Evolutionary conservation across 2,329 filamentous ascomycete species (phyloP).

Genomic region (Biscogniauxia mediterranea): DNA sequence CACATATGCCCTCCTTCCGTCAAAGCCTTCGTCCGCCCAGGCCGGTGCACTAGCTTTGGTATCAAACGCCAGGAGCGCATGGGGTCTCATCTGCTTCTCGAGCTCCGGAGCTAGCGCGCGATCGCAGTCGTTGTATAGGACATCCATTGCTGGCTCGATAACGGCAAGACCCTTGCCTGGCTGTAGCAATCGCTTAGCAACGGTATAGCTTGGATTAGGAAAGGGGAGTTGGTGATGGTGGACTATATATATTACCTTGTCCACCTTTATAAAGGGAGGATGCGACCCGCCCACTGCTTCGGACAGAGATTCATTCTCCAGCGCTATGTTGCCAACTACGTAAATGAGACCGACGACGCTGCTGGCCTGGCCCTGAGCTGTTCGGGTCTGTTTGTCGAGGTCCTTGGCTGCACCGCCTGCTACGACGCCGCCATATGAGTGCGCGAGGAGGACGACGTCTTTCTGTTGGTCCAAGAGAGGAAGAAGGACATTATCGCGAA

Average conservation of each 20-base stretch:
- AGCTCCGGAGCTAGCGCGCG: constrained; percentile 10
- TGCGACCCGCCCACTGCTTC: constrained; percentile 17
- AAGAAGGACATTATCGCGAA: constrained; percentile 17
- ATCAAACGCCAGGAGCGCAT: constrained; percentile 18
- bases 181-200: not conserved
- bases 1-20: constrained; percentile 17
- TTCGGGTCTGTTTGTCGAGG: constrained; percentile 22
- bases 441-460: constrained; percentile 24
- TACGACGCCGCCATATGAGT: constrained; percentile 28
- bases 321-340: constrained; percentile 18
- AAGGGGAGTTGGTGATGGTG: not conserved
- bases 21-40: constrained; percentile 19
- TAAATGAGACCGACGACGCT: constrained; percentile 22
- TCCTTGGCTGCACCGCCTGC: constrained; percentile 23
- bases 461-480: constrained; percentile 19
- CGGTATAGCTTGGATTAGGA: not conserved
- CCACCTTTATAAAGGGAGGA: constrained; percentile 21
- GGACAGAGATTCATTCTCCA: constrained; percentile 16
- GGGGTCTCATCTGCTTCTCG: constrained; percentile 11
- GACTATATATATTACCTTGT: constrained; percentile 7
- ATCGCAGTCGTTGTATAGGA: constrained; percentile 25
- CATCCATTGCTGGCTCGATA: constrained; percentile 23
- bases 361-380: constrained; percentile 6
- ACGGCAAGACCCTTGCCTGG: constrained; percentile 16
- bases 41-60: constrained; percentile 18